Evolutionary conservation across 306 rosid genomes (phyloP).

Genomic region (Inga leiocalycina): DNA sequence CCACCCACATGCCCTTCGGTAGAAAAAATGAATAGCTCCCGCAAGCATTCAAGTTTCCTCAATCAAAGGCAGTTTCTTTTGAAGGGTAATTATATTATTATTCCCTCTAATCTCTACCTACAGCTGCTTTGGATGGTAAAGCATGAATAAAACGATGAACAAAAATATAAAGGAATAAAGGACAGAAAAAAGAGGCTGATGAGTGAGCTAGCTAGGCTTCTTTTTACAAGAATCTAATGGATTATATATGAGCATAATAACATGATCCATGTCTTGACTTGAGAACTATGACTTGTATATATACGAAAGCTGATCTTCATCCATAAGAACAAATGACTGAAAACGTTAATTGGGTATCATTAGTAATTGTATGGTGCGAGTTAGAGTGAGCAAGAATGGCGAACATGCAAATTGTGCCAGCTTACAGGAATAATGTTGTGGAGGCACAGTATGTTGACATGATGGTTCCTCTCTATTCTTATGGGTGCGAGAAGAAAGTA

Average conservation of each 20-base stretch:
- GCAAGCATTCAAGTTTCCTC: slow-evolving; percentile 13
- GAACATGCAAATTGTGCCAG: slow-evolving; percentile 74
- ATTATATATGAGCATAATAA: slow-evolving; percentile 22
- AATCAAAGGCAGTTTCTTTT: slow-evolving; percentile 34
- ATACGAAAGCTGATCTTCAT: slow-evolving; percentile 32
- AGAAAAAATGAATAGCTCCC: not conserved
- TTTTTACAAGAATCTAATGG: slow-evolving; percentile 38
- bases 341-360: slow-evolving; percentile 2
- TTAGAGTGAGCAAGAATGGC: slow-evolving; percentile 28
- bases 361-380: slow-evolving; percentile 21
- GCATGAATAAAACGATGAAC: slow-evolving; percentile 17
- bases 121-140: not conserved
- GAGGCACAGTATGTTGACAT: slow-evolving; percentile 89
- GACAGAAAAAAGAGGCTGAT: not conserved
- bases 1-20: slow-evolving; percentile 29
- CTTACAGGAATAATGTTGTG: slow-evolving; percentile 57
- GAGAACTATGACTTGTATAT: slow-evolving; percentile 16
- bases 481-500: slow-evolving; percentile 82
- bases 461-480: slow-evolving; percentile 90
- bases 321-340: not conserved
- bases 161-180: slow-evolving; percentile 12
- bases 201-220: not conserved
- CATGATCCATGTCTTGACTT: slow-evolving; percentile 25
- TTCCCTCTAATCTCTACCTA: slow-evolving; percentile 6
- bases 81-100: slow-evolving; percentile 16